Percentiles rank a stretch among this genome's conserved stretches.
phyloP scores from a whole-genome alignment of 1,284 basidiomycete genomes.

The Ustilago xerochloae region DNA sequence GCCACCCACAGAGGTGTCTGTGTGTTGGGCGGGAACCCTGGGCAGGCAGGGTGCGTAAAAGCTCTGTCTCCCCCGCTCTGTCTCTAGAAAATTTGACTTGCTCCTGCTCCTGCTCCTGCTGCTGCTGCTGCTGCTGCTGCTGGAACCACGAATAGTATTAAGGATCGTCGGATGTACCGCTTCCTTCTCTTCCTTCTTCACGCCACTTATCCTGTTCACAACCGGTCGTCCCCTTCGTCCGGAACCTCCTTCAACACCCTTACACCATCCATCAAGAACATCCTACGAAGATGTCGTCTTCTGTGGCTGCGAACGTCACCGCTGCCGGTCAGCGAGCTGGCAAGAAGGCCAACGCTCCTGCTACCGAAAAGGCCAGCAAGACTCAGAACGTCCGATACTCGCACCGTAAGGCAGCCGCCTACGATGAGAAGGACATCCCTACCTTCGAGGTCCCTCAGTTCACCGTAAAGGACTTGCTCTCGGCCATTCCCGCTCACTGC shows the following conservation, averaged over 20 bases:
- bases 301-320: slow-evolving; percentile 50
- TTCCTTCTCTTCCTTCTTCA: not conserved
- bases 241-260: not conserved
- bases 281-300: slow-evolving; percentile 43
- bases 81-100: not conserved
- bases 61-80: not conserved
- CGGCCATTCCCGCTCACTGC: slow-evolving; percentile 89
- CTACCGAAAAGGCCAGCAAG: slow-evolving; percentile 39
- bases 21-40: not conserved
- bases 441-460: slow-evolving; percentile 80
- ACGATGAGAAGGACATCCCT: slow-evolving; percentile 61
- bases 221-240: not conserved
- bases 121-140: not conserved
- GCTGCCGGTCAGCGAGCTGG: slow-evolving; percentile 52
- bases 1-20: too few relatives aligned
- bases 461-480: slow-evolving; percentile 85
- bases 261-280: not conserved
- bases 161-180: not conserved
- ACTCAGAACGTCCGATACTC: slow-evolving; percentile 51
- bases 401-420: slow-evolving; percentile 58
- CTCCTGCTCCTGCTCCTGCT: not conserved
- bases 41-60: not conserved
- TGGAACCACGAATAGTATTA: slow-evolving; percentile 13
- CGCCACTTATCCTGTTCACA: slow-evolving; percentile 5
- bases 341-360: slow-evolving; percentile 38